Evolutionary conservation across 331 rosid genomes (phyloP).

Genomic region (Erythrophleum ivorense): DNA sequence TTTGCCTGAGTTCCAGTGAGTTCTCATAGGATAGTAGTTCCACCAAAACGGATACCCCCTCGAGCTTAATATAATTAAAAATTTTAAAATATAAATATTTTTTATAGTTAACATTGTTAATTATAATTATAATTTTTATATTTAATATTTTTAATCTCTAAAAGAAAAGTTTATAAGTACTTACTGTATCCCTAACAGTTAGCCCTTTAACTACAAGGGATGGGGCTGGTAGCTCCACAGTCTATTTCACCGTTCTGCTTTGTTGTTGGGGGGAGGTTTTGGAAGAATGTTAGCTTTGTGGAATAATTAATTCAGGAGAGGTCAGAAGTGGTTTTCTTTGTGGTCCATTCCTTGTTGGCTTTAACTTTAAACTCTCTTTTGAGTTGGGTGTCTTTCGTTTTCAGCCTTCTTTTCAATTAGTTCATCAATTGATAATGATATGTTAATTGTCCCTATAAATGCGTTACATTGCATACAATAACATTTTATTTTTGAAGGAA

Average conservation of each 20-base stretch:
- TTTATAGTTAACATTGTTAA: no score
- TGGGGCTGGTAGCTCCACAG: no score
- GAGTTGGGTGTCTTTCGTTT: conserved; percentile 27
- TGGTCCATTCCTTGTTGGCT: not conserved
- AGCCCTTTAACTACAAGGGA: no score
- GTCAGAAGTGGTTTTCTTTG: conserved; percentile 19
- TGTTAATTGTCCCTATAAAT: not conserved
- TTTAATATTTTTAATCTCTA: no score
- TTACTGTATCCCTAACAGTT: no score
- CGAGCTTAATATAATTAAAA: no score
- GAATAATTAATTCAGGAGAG: not conserved
- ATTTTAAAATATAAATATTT: no score
- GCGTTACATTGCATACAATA: not conserved
- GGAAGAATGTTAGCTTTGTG: conserved; percentile 9
- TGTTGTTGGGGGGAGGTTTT: not conserved
- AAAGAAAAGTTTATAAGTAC: no score
- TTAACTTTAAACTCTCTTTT: conserved; percentile 16
- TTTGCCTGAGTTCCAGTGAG: not conserved
- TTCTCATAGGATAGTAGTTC: not conserved
- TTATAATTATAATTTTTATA: no score
- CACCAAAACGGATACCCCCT: no score
- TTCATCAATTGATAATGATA: not conserved
- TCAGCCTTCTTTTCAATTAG: conserved; percentile 5
- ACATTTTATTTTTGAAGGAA: not conserved
- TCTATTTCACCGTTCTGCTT: not conserved